Percentiles rank a stretch among this genome's conserved stretches.
Conservation (phyloP, 2,329 filamentous ascomycete species). For the Aspergillus pseudoterreus region DNA sequence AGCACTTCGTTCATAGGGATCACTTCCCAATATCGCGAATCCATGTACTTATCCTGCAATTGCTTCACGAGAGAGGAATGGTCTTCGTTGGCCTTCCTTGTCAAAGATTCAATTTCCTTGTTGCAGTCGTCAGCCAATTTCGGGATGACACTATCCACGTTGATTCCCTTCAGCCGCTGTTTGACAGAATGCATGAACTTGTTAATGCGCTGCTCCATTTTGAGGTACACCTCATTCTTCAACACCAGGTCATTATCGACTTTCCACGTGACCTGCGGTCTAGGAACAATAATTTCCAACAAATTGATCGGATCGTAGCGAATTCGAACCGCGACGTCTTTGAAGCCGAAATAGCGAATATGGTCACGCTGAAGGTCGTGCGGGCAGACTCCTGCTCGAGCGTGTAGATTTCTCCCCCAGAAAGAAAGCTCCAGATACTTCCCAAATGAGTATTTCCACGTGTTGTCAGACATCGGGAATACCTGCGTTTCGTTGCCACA, state of each 20-base stretch:
- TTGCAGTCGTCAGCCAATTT: constrained; percentile 82
- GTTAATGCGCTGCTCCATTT: constrained; percentile 75
- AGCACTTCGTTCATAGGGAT: constrained; percentile 88
- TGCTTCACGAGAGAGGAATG: constrained; percentile 69
- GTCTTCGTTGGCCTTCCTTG: constrained; percentile 78
- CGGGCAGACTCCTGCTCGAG: constrained; percentile 72
- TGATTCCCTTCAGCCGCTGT: constrained; percentile 78
- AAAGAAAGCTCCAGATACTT: constrained; percentile 98
- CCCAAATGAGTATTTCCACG: constrained; percentile 97
- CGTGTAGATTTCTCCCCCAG: constrained; percentile 79
- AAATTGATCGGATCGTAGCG: constrained; percentile 92
- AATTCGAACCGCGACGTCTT: constrained; percentile 78
- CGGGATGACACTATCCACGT: constrained; percentile 82
- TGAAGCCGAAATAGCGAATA: constrained; percentile 85
- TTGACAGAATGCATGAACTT: constrained; percentile 87
- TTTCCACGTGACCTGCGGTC: constrained; percentile 91
- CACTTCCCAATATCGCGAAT: constrained; percentile 93
- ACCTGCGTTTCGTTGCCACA: constrained; percentile 88
- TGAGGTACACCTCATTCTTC: constrained; percentile 85
- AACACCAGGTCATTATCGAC: constrained; percentile 89
- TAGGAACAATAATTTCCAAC: constrained; percentile 89
- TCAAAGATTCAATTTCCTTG: constrained; percentile 73
- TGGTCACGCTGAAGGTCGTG: constrained; percentile 94
- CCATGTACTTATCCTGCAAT: constrained; percentile 85
- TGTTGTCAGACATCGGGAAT: constrained; percentile 85